Evolutionary conservation across 805 yeast species (phyloP), one percentile per base, ranked within the genome.

Genomic region (Barnettozyma siamensis): DNA sequence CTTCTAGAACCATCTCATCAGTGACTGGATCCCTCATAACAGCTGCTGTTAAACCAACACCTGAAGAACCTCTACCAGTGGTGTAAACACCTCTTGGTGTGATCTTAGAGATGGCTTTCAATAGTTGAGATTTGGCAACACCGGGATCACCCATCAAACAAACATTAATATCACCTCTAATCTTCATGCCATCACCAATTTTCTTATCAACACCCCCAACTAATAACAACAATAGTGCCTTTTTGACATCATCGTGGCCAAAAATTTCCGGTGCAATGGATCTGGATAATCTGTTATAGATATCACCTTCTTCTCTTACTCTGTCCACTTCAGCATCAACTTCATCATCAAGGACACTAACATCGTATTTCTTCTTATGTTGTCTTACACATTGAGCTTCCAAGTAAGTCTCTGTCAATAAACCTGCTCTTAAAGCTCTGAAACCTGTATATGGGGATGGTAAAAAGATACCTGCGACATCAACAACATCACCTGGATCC

Each of bases 111-210:
- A 93, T 87, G 27, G 94, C 83, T 61, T 93, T 93, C 49, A 93
- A 71, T 57, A 93, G 70, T 72, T 93, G 99, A 3, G 98, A 93
- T 65, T 93, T 93, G 57, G 99, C 99, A 41, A 93, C 99, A 72
- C 99, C 99, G 32, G 99, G 99, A 59, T 93, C 99, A 54, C 99
- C 99, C 97, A 93, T 91, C 39, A 93, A 72, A 67, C 97, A 83
- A 41, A 93, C 76, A 58, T 93, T 93, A 53, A 93, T 86, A 61
- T 93, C 99, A 56, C 99, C 99, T 70, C 99, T 81, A 56, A 93
- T 93, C 57, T 83, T 80, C 87, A 93, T 80, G 50, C 99, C 99
- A 65, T 93, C 99, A 34, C 95, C 95, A 53, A 91, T 79, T 56
- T 80, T 86, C 61, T 93, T 93, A 37, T 95, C 85, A 33, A 89